Evolutionary conservation across 2,329 filamentous ascomycete species (phyloP).

Genomic region (Arthrinium phaeospermum): DNA sequence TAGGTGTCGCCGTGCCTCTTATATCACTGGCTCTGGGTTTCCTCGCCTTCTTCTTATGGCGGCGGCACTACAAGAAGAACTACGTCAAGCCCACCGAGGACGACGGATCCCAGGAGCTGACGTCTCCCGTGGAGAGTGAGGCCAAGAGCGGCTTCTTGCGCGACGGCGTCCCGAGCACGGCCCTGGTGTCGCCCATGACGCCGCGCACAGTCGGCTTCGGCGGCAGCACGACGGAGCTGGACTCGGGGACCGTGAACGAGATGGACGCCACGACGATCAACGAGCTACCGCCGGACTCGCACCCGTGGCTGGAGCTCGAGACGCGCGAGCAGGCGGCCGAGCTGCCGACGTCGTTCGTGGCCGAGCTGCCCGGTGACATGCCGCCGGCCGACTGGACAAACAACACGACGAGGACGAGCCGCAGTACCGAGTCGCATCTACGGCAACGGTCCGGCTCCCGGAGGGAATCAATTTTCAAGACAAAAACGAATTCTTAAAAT

Average conservation of each 20-base stretch:
- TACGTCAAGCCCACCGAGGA: slow-evolving; percentile 10
- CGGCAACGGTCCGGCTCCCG: slow-evolving; percentile 14
- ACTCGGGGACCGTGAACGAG: slow-evolving; percentile 13
- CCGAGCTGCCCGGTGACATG: slow-evolving; percentile 12
- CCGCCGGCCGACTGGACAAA: background rate
- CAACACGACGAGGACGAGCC: background rate
- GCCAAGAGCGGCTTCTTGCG: slow-evolving; percentile 1
- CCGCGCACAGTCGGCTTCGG: background rate
- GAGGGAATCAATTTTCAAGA: background rate
- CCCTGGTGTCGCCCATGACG: slow-evolving; percentile 17
- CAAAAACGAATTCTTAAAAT: background rate
- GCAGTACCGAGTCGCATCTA: background rate
- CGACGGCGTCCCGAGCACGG: slow-evolving; percentile 3
- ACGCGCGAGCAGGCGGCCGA: background rate
- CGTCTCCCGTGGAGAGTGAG: background rate
- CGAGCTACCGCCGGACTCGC: background rate
- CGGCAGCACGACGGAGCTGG: slow-evolving; percentile 20
- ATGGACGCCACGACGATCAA: slow-evolving; percentile 18
- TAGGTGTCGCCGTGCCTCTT: slow-evolving; percentile 16
- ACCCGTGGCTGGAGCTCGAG: slow-evolving; percentile 6
- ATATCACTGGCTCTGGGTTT: background rate
- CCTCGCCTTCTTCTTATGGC: slow-evolving; percentile 20
- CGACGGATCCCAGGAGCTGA: background rate
- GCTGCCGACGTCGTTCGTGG: slow-evolving; percentile 3
- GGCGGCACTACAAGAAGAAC: slow-evolving; percentile 16